Evolutionary conservation across 305 asterid species (phyloP), one percentile per base, ranked within the genome.

Genomic region (Rubia balearica): DNA sequence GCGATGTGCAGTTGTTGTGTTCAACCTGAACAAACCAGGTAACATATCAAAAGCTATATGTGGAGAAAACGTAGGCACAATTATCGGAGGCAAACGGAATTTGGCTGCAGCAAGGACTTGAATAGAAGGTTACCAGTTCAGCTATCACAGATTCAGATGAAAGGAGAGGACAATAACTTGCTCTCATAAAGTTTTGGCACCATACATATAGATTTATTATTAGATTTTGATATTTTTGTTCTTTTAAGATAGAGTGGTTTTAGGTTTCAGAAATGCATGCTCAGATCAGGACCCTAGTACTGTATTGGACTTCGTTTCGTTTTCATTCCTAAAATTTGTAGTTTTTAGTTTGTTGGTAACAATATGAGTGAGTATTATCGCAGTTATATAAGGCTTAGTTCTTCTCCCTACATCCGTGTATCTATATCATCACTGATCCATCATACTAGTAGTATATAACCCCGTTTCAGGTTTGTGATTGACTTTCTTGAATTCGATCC

Each of bases 51-150:
- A 81, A 81, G 98, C 98, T 62, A 91, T 93, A 66, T 80, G 68
- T 74, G 98, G 98, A 64, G 98, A 93, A 73, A 80, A 82, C 46
- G 97, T 91, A 1, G 97, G 98, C 71, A 91, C 98, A 2, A 76
- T 89, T 67, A 93, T 93, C 63, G 96, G 97, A 63, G 85, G 80
- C 63, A 57, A 85, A 48, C 79, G 68, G 76, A 81, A 81, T 75
- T 71, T 83, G 4, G 82, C 82, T 17, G 74, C 84, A 61, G 80
- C 86, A 42, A 72, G 56, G 74, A 74, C 83, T 74, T 83, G 83
- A 84, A 67, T 60, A 70, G 46, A 71, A 68, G 6, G 27, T 61
- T 24, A 8, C 45, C 17, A 59, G 19, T 38, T 21, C 65, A 48
- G 70, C 38, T 22, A 59, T 59, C 40, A 22, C 38, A 22, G 38